phyloP scores from a whole-genome alignment of 1,139 yeast genomes.

The Suhomyces ambrosiae region DNA sequence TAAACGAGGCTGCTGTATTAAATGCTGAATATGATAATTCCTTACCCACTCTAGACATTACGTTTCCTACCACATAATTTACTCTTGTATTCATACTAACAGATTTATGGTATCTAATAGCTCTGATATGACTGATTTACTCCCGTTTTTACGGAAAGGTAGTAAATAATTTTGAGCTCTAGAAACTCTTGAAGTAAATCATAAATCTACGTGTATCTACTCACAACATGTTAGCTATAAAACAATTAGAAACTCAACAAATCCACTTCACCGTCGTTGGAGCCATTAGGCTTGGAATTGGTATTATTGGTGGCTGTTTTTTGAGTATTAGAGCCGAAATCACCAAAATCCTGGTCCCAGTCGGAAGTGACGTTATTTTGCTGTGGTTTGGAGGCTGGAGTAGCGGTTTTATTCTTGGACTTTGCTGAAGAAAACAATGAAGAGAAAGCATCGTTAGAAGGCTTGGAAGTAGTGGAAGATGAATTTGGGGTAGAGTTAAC shows the following conservation, averaged over 20 bases:
- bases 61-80: too few species aligned
- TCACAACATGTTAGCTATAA: background rate
- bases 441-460: conserved; percentile 74
- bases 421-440: conserved; percentile 77
- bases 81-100: too few species aligned
- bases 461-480: conserved; percentile 35
- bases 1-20: too few species aligned
- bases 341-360: conserved; percentile 12
- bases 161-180: too few species aligned
- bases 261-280: conserved; percentile 37
- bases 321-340: conserved; percentile 12
- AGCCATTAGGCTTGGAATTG: conserved; percentile 11
- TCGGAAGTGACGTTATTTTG: conserved; percentile 3
- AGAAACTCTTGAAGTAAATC: too few species aligned
- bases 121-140: too few species aligned
- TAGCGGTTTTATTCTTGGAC: conserved; percentile 31
- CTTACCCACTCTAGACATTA: too few species aligned
- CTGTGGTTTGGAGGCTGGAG: conserved; percentile 13
- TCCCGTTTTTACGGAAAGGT: too few species aligned
- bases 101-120: too few species aligned
- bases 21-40: too few species aligned
- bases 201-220: background rate
- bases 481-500: conserved; percentile 19
- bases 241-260: conserved; percentile 42
- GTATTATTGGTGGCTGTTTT: conserved; percentile 15